These are phyloP conservation scores for Backusella tarrabulga DNA, from an alignment of 192 early-diverging fungal species.

Conservation along the genomic window DNA sequence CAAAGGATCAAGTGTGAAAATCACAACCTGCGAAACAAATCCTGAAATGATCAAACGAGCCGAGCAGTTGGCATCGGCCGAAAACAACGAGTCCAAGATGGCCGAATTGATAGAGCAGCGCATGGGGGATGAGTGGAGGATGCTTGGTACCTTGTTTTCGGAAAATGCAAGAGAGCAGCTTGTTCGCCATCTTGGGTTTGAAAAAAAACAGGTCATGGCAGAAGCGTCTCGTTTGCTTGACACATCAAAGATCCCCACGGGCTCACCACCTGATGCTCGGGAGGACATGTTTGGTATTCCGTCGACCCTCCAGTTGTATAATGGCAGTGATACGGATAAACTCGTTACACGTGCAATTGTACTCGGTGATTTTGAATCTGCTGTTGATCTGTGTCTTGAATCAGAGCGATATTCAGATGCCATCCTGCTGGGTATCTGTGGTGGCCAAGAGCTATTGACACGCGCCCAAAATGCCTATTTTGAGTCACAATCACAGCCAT, in stretches of 20 bases:
- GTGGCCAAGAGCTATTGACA: conserved; percentile 48
- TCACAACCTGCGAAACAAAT: neutral
- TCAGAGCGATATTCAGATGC: conserved; percentile 67
- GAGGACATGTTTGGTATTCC: conserved; percentile 19
- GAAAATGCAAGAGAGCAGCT: conserved; percentile 5
- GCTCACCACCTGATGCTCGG: conserved; percentile 4
- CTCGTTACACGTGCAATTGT: conserved; percentile 83
- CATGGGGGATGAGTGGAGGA: neutral
- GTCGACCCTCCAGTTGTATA: conserved; percentile 19
- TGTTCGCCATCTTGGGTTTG: neutral
- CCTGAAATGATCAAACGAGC: neutral
- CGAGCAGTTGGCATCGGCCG: neutral
- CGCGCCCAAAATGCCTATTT: conserved; percentile 69
- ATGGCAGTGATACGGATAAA: conserved; percentile 68
- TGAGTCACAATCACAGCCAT: conserved; percentile 56
- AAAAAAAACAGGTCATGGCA: conserved; percentile 40
- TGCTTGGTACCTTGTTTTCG: neutral
- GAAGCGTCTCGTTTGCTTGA: conserved; percentile 12
- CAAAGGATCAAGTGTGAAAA: conserved; percentile 28
- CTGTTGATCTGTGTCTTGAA: conserved; percentile 82
- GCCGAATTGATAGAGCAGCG: neutral
- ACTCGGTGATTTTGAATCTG: conserved; percentile 87
- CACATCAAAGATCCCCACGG: neutral
- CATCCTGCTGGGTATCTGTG: conserved; percentile 75
- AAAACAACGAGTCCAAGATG: neutral